Evolutionary conservation across 2,329 filamentous ascomycete genomes (phyloP), one percentile per base, ranked within the genome.

Genomic region (Cladophialophora chaetospira): DNA sequence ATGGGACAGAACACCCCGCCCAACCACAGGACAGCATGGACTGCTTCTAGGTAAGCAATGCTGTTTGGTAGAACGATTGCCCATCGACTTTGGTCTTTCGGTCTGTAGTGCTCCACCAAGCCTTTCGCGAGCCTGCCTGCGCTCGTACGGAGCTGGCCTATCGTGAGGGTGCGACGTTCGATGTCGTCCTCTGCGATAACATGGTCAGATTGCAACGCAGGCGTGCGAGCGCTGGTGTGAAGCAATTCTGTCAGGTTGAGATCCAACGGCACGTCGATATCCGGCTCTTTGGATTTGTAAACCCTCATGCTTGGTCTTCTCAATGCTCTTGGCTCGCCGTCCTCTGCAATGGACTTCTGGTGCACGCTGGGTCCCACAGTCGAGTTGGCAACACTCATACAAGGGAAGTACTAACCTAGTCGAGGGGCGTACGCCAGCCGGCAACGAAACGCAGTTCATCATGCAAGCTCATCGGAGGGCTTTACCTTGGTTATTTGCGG

Each of bases 231-330:
- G 9, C 67, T 65, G 3, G 56, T 60, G 57, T 77, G 74, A 43
- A 79, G 70, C 23, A 79, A 70, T 58, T 78, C 69, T 4, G 75
- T 78, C 43, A 78, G 70, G 56, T 75, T 78, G 26, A 73, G 65
- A 60, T 76, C 69, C 10, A 57, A 65, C 1, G 76, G 76, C 51
- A 78, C 53, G 17, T 38, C 25, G 36, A 53, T 42, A 36, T 43
- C 53, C 9, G 43, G 42, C 11, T 52, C 45, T 26, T 29, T 17
- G 4, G 54, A 57, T 38, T 52, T 46, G 21, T 57, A 57, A 4
- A 38, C 53, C 35, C 43, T 48, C 48, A 53, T 57, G 28, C 1
- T 21, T 15, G 36, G 8, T 15, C 36, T 40, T 40, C 17, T 10
- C 15, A 11, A 40, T 4, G 4, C 21, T 28, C 21, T 13, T 23